A percentile compares a stretch with the other conserved stretches of the same genome.
Conservation (phyloP, 2,329 filamentous ascomycete species). For the Coniochaeta sp. region DNA sequence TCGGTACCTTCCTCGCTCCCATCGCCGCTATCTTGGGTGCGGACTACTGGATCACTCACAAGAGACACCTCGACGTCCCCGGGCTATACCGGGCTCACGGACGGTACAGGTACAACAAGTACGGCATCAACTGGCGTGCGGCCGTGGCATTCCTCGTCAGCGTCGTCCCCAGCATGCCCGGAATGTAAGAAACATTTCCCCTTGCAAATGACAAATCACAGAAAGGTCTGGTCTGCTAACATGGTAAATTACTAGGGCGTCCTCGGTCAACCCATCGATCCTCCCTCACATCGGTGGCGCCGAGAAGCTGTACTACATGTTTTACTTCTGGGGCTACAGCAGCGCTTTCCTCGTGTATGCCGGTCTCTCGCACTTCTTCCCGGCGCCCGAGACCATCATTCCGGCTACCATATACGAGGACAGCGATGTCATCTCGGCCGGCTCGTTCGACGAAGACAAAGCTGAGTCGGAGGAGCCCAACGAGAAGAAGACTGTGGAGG, state of each 20-base stretch:
- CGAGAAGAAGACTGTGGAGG: constrained; percentile 8
- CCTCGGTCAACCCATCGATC: constrained; percentile 12
- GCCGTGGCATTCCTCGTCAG: constrained; percentile 2
- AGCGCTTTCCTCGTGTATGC: constrained; percentile 24
- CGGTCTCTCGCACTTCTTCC: constrained; percentile 21
- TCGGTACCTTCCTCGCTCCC: constrained; percentile 52
- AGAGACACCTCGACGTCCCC: constrained; percentile 10
- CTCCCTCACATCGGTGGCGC: constrained; percentile 17
- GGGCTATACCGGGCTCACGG: constrained; percentile 28
- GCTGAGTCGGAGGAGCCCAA: constrained; percentile 8
- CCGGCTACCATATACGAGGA: constrained; percentile 21
- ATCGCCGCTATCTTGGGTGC: constrained; percentile 27
- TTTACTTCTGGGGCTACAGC: constrained; percentile 28
- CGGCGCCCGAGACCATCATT: constrained; percentile 20
- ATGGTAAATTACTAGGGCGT: constrained; percentile 8
- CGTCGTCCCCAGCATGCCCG: constrained; percentile 8
- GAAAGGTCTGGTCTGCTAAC: neutral
- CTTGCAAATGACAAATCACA: constrained; percentile 5
- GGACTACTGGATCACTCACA: constrained; percentile 16
- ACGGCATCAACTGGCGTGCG: constrained; percentile 13
- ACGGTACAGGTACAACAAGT: constrained; percentile 11
- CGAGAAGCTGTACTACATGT: constrained; percentile 24
- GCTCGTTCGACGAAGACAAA: constrained; percentile 5
- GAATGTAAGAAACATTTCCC: constrained; percentile 5
- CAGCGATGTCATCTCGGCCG: constrained; percentile 10